phyloP scores from a whole-genome alignment of 306 rosid species.

The Fragaria vesca region DNA sequence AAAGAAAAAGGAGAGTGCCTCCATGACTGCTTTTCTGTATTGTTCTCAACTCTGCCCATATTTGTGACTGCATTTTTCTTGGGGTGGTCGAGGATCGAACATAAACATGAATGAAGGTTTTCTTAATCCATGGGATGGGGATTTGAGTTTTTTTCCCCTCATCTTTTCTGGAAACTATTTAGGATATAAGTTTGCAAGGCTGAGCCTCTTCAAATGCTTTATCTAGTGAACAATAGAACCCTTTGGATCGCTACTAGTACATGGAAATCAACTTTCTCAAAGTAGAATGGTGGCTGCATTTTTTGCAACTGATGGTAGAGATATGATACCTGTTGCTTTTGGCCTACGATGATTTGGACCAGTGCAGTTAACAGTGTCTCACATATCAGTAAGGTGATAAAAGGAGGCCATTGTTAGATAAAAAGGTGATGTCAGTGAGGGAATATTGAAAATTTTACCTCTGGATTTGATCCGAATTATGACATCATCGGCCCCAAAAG shows the following conservation, averaged over 20 bases:
- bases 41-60: not conserved
- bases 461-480: not conserved
- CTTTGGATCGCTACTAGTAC: not conserved
- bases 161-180: not conserved
- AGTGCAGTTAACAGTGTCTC: not conserved
- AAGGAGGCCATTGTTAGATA: not conserved
- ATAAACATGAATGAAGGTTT: not conserved
- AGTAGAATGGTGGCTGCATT: not conserved
- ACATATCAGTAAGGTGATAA: not conserved
- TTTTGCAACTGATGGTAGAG: not conserved
- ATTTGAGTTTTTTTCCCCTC: not conserved
- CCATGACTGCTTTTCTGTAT: not conserved
- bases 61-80: not conserved
- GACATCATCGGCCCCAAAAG: not conserved
- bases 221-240: not conserved
- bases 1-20: not conserved
- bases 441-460: not conserved
- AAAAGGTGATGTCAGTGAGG: not conserved
- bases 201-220: not conserved
- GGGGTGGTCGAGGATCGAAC: not conserved
- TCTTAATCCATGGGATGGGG: not conserved
- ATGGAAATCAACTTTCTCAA: constrained; percentile 6
- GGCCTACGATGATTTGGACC: not conserved
- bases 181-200: not conserved
- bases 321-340: constrained; percentile 3